Evolutionary conservation across 208 protist genomes (phyloP), one percentile per base, ranked within the genome.

Genomic region (Phytomonas francai): DNA sequence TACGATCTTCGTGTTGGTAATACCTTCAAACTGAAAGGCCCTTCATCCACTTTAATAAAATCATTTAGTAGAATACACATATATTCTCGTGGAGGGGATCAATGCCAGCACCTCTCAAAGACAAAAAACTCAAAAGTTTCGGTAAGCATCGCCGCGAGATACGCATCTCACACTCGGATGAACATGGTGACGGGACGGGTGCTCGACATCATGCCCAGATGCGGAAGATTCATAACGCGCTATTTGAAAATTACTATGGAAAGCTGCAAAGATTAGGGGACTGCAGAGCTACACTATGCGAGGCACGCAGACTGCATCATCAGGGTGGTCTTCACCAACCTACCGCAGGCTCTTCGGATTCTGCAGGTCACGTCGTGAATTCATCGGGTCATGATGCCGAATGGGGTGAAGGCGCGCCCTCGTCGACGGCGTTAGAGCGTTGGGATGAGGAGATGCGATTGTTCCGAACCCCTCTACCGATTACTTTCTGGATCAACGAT

Each of bases 401-500:
- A 4, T 11, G 57, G 39, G 65, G 54, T 3, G 73, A 68, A 1
- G 19, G 27, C 14, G 57, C 49, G 7, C 60, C 67, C 14, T 56
- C 59, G 11, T 57, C 67, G 39, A 31, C 63, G 3, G 56, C 61
- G 61, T 63, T 70, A 31, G n/a, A 16, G 36, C 71, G 68, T 39
- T 94, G 89, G 86, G 71, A 65, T 25, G 45, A 59, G 27, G 84
- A 92, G 59, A 82, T 94, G 84, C 61, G 39, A 30, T 67, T 88
- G n/a, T 89, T 94, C 65, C 83, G 86, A 36, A 78, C 76, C 49
- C 79, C 81, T 27, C 81, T 94, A 39, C 80, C 78, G 11, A 92
- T 81, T 9, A 94, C 89, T n/a, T 77, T 92, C 42, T 94, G 89
- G 86, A 75, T 94, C 45, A 91, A 92, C 71, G 86, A 92, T 71